Conservation (phyloP, 148 eudicot species). For the Rhododendron kiyosumense region DNA sequence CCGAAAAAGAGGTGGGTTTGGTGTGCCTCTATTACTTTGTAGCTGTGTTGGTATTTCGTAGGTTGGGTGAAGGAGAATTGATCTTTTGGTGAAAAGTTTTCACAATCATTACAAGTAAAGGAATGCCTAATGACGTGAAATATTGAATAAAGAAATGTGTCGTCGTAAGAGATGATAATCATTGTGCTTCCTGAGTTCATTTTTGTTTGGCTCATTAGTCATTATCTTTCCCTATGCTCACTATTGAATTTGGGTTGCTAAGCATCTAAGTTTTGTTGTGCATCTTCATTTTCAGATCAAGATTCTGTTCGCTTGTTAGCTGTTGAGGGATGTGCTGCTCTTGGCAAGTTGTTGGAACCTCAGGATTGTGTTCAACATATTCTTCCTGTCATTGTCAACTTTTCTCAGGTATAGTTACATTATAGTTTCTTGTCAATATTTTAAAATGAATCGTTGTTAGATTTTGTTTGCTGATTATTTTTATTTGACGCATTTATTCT, state of each 20-base stretch:
- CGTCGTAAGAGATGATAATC: background rate
- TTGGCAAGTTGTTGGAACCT: slow-evolving; percentile 95
- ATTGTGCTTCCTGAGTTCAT: background rate
- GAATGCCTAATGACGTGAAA: background rate
- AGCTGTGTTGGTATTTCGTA: slow-evolving; percentile 5
- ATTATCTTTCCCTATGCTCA: background rate
- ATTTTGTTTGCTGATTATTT: background rate
- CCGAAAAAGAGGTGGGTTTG: background rate
- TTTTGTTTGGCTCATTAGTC: background rate
- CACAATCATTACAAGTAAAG: background rate
- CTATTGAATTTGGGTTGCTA: background rate
- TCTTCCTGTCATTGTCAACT: slow-evolving; percentile 92
- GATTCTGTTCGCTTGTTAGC: slow-evolving; percentile 97
- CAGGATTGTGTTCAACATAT: slow-evolving; percentile 94
- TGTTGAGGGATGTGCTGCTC: slow-evolving; percentile 98
- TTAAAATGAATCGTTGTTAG: background rate
- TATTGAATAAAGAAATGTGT: background rate
- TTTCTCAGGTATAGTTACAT: slow-evolving; percentile 64
- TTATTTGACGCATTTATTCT: background rate
- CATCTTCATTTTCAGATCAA: slow-evolving; percentile 52
- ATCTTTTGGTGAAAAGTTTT: background rate
- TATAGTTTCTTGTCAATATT: background rate
- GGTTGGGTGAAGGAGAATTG: background rate
- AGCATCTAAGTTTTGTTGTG: background rate
- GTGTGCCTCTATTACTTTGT: background rate